phyloP scores from a whole-genome alignment of 1,284 basidiomycete species.

The Cryptococcus sp. region DNA sequence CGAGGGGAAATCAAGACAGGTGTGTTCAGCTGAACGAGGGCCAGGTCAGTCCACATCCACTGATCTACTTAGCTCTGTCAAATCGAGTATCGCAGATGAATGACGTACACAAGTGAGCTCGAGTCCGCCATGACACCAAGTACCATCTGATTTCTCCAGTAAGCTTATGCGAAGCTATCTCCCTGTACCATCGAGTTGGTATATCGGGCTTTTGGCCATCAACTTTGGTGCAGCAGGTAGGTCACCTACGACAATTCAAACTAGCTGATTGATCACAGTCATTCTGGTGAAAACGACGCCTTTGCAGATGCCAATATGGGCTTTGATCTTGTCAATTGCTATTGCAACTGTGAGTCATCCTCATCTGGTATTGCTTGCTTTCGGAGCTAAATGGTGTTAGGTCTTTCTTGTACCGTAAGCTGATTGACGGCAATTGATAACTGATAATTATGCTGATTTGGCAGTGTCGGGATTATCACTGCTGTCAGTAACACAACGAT shows the following conservation, averaged over 20 bases:
- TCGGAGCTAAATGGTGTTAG: constrained; percentile 12
- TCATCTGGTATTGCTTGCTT: not conserved
- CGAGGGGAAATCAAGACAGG: constrained; percentile 49
- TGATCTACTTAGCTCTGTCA: constrained; percentile 33
- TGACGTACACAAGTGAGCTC: constrained; percentile 45
- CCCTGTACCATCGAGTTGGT: constrained; percentile 45
- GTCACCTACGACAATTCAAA: constrained; percentile 3
- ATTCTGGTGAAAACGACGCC: constrained; percentile 50
- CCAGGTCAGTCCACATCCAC: not conserved
- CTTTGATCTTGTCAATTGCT: constrained; percentile 47
- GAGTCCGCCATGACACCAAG: not conserved
- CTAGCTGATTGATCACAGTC: constrained; percentile 20
- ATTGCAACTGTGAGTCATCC: constrained; percentile 42
- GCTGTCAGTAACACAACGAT: constrained; percentile 52
- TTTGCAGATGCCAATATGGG: constrained; percentile 52
- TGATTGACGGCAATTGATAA: not conserved
- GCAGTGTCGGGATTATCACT: constrained; percentile 50
- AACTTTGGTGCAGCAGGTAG: constrained; percentile 41
- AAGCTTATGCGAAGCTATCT: constrained; percentile 44
- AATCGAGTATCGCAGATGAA: constrained; percentile 31
- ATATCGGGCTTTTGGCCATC: constrained; percentile 34
- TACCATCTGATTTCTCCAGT: constrained; percentile 10
- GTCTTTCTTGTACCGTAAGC: constrained; percentile 44
- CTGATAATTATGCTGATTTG: not conserved
- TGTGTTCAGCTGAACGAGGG: constrained; percentile 5